Conservation (phyloP, 2,329 filamentous ascomycete genomes). For the Fusarium abutilonis region DNA sequence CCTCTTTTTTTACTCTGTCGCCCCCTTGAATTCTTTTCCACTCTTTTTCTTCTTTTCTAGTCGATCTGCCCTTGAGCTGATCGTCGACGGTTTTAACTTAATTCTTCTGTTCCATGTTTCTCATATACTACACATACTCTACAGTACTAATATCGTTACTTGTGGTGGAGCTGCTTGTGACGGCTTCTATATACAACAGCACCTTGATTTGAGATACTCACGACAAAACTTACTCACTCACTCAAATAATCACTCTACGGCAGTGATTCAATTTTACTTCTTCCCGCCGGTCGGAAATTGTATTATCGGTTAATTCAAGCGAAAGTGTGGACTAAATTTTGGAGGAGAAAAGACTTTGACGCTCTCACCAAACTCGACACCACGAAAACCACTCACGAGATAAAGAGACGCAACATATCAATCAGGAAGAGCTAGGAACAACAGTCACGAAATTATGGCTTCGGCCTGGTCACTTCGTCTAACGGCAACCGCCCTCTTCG, state of each 20-base stretch:
- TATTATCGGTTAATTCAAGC: conserved; percentile 7
- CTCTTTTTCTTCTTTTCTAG: conserved; percentile 22
- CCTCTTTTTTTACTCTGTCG: conserved; percentile 24
- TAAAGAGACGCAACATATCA: conserved; percentile 8
- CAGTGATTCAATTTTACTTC: conserved; percentile 20
- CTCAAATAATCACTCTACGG: conserved; percentile 7
- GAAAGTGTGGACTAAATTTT: conserved; percentile 5
- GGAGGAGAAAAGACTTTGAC: conserved; percentile 5
- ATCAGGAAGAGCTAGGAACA: conserved; percentile 10
- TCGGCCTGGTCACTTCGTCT: conserved; percentile 35
- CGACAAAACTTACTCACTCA: conserved; percentile 12
- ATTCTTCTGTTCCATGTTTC: conserved; percentile 19
- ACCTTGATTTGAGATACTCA: conserved; percentile 22
- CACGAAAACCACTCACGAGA: conserved; percentile 12
- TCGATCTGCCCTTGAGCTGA: conserved; percentile 29
- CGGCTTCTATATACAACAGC: not conserved
- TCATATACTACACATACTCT: conserved; percentile 1
- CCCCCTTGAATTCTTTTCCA: conserved; percentile 21
- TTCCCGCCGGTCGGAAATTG: conserved; percentile 36
- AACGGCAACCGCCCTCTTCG: conserved; percentile 31
- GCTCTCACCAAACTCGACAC: conserved; percentile 10
- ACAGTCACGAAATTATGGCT: conserved; percentile 29
- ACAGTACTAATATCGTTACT: not conserved
- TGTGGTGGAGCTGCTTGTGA: conserved; percentile 19
- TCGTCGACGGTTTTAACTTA: conserved; percentile 25